Evolutionary conservation across 1,284 basidiomycete species (phyloP), one percentile per base, ranked within the genome.

Genomic region (Chondrostereum purpureum): DNA sequence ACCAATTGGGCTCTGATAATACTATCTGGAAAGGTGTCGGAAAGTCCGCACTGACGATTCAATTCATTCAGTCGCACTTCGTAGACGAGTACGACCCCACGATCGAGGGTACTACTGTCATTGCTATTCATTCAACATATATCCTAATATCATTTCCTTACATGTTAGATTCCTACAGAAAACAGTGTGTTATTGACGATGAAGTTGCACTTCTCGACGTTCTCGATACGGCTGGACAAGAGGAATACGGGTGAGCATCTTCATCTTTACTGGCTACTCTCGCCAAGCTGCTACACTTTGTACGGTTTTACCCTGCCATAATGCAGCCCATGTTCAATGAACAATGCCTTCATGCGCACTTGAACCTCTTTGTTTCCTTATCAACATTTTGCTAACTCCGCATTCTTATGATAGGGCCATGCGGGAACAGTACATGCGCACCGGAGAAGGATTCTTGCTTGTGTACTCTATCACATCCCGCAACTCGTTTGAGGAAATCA

Each of bases 21-120:
- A n/a, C n/a, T n/a, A n/a, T 21, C 37, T 20, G 20, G 21, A 38
- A 44, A 92, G 92, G 92, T 77, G 93, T 96, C 55, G 94, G 94
- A 54, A 97, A 98, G 75, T 95, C 88, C 39, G 92, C 92, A 18
- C 70, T 97, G 67, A 98, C 95, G 39, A 97, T 98, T 61, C 94
- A 97, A 65, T 98, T 98, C 74, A 97, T 96, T 57, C 90, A 94
- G 64, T 88, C 84, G 55, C 90, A 96, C 67, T 99, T 99, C 64
- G 93, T 98, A 43, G 92, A 97, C 66, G 95, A 98, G 69, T 99
- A 95, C 60, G 94, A 97, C 66, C 94, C 95, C 21, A 98, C 95
- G 21, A 98, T 97, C 55, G 94, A 93, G 66, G 90, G 89, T 88
- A 53, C 38, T 4, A 22, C 3, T 17, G 21, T n/a, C n/a, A n/a